Conservation (phyloP, 352 stramenopile genomes). For the Phytophthora vignae region DNA sequence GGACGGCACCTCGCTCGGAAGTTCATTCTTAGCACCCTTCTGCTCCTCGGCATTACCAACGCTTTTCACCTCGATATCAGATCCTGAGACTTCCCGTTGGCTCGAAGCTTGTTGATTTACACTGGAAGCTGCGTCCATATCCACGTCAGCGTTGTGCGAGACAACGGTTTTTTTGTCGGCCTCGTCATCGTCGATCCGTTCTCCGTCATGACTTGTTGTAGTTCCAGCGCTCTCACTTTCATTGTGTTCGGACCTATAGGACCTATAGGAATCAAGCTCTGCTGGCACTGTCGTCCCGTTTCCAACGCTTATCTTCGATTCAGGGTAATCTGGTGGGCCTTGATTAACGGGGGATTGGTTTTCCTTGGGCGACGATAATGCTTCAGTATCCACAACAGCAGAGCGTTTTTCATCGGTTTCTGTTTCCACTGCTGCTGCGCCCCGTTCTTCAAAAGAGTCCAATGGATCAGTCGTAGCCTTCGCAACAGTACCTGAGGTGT, state of each 20-base stretch:
- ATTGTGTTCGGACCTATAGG: neutral
- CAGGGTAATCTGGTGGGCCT: neutral
- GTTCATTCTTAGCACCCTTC: neutral
- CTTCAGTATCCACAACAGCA: conserved; percentile 1
- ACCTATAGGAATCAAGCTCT: neutral
- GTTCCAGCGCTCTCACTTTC: conserved; percentile 1
- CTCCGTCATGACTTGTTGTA: neutral
- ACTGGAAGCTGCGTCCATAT: conserved; percentile 8
- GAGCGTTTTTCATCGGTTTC: neutral
- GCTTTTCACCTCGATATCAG: conserved; percentile 28
- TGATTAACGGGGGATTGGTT: conserved; percentile 2
- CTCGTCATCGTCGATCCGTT: neutral
- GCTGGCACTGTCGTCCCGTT: neutral
- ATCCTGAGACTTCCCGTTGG: neutral
- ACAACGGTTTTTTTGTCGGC: neutral
- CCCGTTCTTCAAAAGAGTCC: conserved; percentile 1
- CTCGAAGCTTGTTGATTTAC: neutral
- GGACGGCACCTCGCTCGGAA: neutral
- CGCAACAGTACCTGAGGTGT: neutral
- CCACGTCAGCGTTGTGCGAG: conserved; percentile 14
- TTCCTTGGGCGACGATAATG: neutral
- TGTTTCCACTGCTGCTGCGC: neutral
- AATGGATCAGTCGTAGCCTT: neutral
- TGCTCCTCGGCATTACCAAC: conserved; percentile 2
- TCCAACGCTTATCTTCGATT: neutral